Base-by-base conservation (phyloP, 75 land plant species). In the Chamaecyparis obtusa region DNA sequence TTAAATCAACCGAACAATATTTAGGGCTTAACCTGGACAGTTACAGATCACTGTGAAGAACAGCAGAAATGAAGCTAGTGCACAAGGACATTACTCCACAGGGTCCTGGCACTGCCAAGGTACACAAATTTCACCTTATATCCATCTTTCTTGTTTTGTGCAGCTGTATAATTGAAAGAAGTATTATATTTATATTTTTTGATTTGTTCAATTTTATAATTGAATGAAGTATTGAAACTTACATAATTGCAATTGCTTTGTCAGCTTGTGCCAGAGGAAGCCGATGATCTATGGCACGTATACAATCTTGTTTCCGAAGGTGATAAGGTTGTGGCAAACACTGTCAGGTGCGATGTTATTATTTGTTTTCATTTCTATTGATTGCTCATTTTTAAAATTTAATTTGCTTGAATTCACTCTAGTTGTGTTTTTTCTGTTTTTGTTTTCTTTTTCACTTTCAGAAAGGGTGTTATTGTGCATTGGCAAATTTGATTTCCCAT, bases 241-340 rank as follows among this genome's bases (percentile, higher is more conserved):
- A 19, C 21, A 57, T 16, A 60, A 60, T 60, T 60, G 69, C 69
- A 60, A 60, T 60, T 60, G 9, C 69, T 60, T 51, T 21, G n/a
- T 24, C 69, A 96, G 99, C 89, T 98, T 87, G 76, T 92, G n/a
- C 99, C 99, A 19, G 97, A 94, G 71, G 98, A 98, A 83, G 84
- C 94, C 1, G 99, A 98, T 86, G 99, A 98, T 89, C 86, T 98
- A 72, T 98, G 99, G 99, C 91, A 89, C 84, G 93, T 87, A 30
- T 98, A 95, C 86, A 98, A 98, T 84, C 88, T 98, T 57, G 92
- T 98, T 24, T 86, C 95, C 5, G 86, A 51, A 17, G 99, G 98
- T 36, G 99, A 98, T 74, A 83, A 88, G 51, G 93, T 96, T 24
- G 71, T 90, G 24, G 96, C 99, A 27, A 90, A 86, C n/a, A 98